Evolutionary conservation across 106 monocot species (phyloP), one percentile per base, ranked within the genome.

Genomic region (Alisma plantagoaquatica): DNA sequence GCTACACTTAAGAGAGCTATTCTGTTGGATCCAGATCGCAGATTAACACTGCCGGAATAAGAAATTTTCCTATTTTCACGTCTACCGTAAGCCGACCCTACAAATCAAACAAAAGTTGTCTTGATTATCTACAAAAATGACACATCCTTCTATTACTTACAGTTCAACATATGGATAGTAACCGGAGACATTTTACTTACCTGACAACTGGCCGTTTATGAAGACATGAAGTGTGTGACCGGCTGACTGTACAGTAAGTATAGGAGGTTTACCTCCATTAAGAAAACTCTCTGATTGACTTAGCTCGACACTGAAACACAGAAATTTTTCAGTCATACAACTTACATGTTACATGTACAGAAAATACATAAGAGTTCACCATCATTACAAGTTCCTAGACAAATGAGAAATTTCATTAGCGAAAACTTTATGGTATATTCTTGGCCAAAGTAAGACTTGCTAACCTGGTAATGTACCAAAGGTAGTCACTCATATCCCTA

Each of bases 161-260:
- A n/a, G n/a, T n/a, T n/a, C n/a, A n/a, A n/a, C n/a, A n/a, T n/a
- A n/a, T n/a, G n/a, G n/a, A n/a, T n/a, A n/a, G n/a, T n/a, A n/a
- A n/a, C n/a, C n/a, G n/a, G 12, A 29, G 16, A 27, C 4, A 46
- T 48, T 1, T 8, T 26, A 46, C 0, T 59, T 53, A 87, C 86
- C 86, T 69, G 81, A 75, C 24, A 90, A 79, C 60, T 86, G 46
- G 11, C 85, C 90, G 61, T 98, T 98, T 27, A 85, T 31, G 43
- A 98, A 98, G 63, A 98, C 69, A 75, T 98, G 96, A 14, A 98
- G 52, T n/a, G 90, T 79, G 70, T 90, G 85, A 31, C 96, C 96
- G 56, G 96, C 81, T 51, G 96, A 98, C 46, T 82, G 84, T 46
- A 98, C 74, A 45, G 51, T 72, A 23, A 98, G 67, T 66, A 55